A percentile compares a stretch with the other conserved stretches of the same genome.
Conservation (phyloP, 1,139 yeast species). For the Debaryomycetaceae sp. region DNA sequence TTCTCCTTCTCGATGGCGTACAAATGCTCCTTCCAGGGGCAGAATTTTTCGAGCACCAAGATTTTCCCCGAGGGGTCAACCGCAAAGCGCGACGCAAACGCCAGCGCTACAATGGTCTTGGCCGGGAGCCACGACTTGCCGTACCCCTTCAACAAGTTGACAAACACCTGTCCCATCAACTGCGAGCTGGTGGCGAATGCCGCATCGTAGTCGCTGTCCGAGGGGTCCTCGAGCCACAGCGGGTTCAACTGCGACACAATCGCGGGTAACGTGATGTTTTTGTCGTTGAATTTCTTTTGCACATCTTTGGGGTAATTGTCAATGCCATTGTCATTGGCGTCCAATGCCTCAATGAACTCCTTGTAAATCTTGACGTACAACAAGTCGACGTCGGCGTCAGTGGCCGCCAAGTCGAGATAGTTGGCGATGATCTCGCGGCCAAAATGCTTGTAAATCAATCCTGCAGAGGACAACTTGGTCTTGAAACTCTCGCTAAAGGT, state of each 20-base stretch:
- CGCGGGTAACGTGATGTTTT: conserved; percentile 69
- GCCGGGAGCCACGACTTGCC: conserved; percentile 95
- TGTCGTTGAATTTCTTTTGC: conserved; percentile 28
- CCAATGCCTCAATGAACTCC: conserved; percentile 85
- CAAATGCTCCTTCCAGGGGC: conserved; percentile 95
- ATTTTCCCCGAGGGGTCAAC: conserved; percentile 67
- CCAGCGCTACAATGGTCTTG: conserved; percentile 66
- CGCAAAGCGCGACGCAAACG: conserved; percentile 52
- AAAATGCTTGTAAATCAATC: conserved; percentile 86
- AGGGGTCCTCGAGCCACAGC: conserved; percentile 66
- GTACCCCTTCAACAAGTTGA: conserved; percentile 60
- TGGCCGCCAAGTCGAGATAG: conserved; percentile 27
- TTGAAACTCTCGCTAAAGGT: conserved; percentile 31
- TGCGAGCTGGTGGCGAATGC: conserved; percentile 69
- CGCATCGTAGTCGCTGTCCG: conserved; percentile 62
- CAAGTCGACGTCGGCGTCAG: conserved; percentile 46
- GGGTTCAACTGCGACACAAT: conserved; percentile 78
- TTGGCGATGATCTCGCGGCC: conserved; percentile 73
- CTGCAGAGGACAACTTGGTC: conserved; percentile 91
- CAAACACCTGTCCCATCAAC: conserved; percentile 79
- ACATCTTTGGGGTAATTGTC: conserved; percentile 59
- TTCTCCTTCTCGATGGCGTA: conserved; percentile 67
- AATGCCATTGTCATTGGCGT: conserved; percentile 95
- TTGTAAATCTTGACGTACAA: conserved; percentile 73
- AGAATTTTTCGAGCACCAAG: conserved; percentile 63